Conservation (phyloP, 163 green algal genomes). For the Trebouxiophyceae sp. region DNA sequence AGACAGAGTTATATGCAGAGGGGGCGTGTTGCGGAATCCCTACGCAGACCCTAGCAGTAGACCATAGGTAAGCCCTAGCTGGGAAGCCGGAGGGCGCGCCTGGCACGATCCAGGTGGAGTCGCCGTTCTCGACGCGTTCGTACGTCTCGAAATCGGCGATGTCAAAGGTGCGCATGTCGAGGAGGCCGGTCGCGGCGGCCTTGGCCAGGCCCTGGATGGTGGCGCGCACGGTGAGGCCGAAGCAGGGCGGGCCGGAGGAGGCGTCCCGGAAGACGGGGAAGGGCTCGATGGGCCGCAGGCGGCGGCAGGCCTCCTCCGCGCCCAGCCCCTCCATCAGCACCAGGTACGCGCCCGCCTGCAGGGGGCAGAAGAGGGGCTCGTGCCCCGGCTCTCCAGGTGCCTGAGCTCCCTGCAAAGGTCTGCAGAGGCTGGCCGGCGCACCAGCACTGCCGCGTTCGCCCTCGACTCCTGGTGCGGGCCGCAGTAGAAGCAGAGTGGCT, state of each 20-base stretch:
- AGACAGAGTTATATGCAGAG: no score
- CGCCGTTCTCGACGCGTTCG: slow-evolving; percentile 92
- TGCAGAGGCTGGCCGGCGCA: slow-evolving; percentile 33
- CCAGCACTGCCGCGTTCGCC: slow-evolving; percentile 78
- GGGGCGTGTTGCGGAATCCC: no score
- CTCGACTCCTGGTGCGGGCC: slow-evolving; percentile 49
- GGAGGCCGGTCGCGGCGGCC: slow-evolving; percentile 69
- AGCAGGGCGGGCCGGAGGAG: slow-evolving; percentile 66
- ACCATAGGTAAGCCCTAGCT: no score
- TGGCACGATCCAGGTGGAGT: slow-evolving; percentile 94
- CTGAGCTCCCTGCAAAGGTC: no score
- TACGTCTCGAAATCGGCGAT: slow-evolving; percentile 89
- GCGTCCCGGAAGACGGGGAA: slow-evolving; percentile 83
- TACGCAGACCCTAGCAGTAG: no score
- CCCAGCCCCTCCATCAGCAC: slow-evolving; percentile 58
- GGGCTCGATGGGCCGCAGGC: slow-evolving; percentile 49
- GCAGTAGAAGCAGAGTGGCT: slow-evolving; percentile 58
- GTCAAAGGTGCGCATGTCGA: slow-evolving; percentile 78
- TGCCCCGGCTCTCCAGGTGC: not conserved
- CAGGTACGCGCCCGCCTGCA: slow-evolving; percentile 69
- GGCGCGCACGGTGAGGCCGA: slow-evolving; percentile 62
- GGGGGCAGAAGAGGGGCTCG: not conserved
- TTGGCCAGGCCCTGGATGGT: slow-evolving; percentile 66
- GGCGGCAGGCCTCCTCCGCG: slow-evolving; percentile 61
- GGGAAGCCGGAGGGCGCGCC: slow-evolving; percentile 8